Evolutionary conservation across 768 basidiomycete genomes (phyloP).

Genomic region (Candolleomyces aberdarensis): DNA sequence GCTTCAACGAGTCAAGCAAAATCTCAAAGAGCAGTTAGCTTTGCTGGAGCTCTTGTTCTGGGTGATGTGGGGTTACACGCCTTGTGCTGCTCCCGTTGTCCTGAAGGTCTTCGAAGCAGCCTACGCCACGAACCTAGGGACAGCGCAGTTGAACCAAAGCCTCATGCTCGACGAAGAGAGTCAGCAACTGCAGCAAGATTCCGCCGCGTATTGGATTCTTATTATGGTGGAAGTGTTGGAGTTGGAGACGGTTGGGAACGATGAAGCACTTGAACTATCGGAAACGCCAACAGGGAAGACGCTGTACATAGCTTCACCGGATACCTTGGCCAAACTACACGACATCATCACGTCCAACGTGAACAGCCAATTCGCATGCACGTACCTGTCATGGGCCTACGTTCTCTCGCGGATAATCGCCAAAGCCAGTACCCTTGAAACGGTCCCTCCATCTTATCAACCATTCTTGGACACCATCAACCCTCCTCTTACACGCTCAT

Average conservation of each 20-base stretch:
- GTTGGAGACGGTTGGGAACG: slow-evolving; percentile 65
- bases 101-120: slow-evolving; percentile 62
- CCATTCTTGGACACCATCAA: slow-evolving; percentile 53
- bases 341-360: slow-evolving; percentile 57
- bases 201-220: slow-evolving; percentile 73
- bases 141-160: slow-evolving; percentile 56
- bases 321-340: slow-evolving; percentile 64
- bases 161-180: slow-evolving; percentile 77
- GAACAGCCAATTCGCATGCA: slow-evolving; percentile 63
- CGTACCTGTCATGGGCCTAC: slow-evolving; percentile 83
- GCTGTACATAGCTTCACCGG: slow-evolving; percentile 60
- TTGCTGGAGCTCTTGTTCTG: slow-evolving; percentile 87
- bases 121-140: slow-evolving; percentile 63
- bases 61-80: slow-evolving; percentile 75
- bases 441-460: slow-evolving; percentile 53
- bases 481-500: slow-evolving; percentile 36
- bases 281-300: slow-evolving; percentile 44
- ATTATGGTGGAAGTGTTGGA: slow-evolving; percentile 78
- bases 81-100: slow-evolving; percentile 64
- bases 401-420: slow-evolving; percentile 64
- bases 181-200: slow-evolving; percentile 59
- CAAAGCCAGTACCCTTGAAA: slow-evolving; percentile 41
- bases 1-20: slow-evolving; percentile 73
- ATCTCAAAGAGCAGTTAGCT: slow-evolving; percentile 71
- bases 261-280: slow-evolving; percentile 47